A percentile compares a stretch with the other conserved stretches of the same genome.
These are phyloP conservation scores for Crassisporium funariophilum DNA, from an alignment of 768 basidiomycete genomes.

Conservation along the genomic window DNA sequence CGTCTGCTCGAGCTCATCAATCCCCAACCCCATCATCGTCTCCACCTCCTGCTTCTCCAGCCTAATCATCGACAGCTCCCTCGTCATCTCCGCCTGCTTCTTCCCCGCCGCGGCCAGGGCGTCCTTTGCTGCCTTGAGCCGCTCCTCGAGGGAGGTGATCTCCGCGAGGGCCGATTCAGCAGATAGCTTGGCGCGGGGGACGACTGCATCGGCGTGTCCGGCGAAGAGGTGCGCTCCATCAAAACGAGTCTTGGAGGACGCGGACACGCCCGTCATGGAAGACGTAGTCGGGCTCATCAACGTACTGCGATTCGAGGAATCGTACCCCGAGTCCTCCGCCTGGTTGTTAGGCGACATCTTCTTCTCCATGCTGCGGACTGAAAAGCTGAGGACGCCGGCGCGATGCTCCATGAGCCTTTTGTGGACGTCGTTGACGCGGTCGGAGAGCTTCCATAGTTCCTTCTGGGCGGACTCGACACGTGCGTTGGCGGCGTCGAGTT, in stretches of 20 bases:
- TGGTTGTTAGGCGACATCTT: constrained; percentile 37
- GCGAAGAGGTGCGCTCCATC: constrained; percentile 87
- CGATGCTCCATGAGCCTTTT: constrained; percentile 77
- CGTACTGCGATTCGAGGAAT: constrained; percentile 52
- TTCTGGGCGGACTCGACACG: constrained; percentile 72
- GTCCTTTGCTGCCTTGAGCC: constrained; percentile 61
- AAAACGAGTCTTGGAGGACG: constrained; percentile 59
- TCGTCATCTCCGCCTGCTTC: constrained; percentile 60
- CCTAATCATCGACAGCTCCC: constrained; percentile 61
- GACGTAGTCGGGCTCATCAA: constrained; percentile 47
- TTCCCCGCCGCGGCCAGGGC: constrained; percentile 59
- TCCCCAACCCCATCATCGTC: constrained; percentile 65
- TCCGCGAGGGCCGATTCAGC: constrained; percentile 47
- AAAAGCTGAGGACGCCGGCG: constrained; percentile 76
- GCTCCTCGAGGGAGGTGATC: constrained; percentile 59
- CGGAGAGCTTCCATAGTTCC: constrained; percentile 70
- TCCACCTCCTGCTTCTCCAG: constrained; percentile 74
- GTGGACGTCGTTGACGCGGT: constrained; percentile 63
- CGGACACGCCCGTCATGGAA: constrained; percentile 42
- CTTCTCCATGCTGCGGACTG: constrained; percentile 69
- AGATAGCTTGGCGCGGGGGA: constrained; percentile 49
- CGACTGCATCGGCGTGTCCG: constrained; percentile 69
- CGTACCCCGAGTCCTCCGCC: constrained; percentile 53
- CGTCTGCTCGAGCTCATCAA: constrained; percentile 48
- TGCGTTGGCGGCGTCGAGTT: constrained; percentile 71